Percentiles rank a stretch among this genome's conserved stretches.
These are phyloP conservation scores for Nothophoma quercina DNA, from an alignment of 2,329 filamentous ascomycete species.

Conservation along the genomic window DNA sequence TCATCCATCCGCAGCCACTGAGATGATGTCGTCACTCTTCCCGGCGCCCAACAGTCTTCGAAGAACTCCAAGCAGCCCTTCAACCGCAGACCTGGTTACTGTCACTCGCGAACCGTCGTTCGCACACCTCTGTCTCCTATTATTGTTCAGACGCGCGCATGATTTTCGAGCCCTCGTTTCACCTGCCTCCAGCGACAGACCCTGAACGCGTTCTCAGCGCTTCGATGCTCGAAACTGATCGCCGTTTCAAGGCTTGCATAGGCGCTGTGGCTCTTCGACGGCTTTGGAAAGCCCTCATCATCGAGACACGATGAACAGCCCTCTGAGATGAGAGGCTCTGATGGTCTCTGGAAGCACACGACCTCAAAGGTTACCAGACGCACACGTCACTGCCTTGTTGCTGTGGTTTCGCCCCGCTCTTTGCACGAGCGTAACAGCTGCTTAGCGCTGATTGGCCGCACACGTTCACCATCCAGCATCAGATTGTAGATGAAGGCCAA, in stretches of 20 bases:
- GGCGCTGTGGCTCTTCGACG: conserved; percentile 2
- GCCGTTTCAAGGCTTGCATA: conserved; percentile 11
- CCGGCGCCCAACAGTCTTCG: background rate
- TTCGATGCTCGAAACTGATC: conserved; percentile 3
- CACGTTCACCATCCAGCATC: conserved; percentile 1
- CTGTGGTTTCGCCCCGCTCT: conserved; percentile 24
- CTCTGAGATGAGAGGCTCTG: background rate
- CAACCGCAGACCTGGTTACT: background rate
- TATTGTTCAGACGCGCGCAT: conserved; percentile 9
- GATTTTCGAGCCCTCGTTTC: conserved; percentile 13
- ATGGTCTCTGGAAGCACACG: background rate
- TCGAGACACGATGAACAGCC: background rate
- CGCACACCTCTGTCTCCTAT: background rate
- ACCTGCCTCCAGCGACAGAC: conserved; percentile 16
- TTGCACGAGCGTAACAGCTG: background rate
- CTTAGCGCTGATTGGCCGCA: conserved; percentile 5
- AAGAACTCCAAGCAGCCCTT: background rate
- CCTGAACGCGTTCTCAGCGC: conserved; percentile 4
- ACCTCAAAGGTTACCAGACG: background rate
- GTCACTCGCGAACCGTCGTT: background rate
- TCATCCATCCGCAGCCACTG: conserved; percentile 1
- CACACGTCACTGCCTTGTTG: conserved; percentile 19
- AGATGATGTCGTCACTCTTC: background rate
- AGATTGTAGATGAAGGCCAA: background rate
- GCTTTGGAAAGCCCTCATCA: background rate